Percentiles rank a stretch among this genome's conserved stretches.
These are phyloP conservation scores for Sporothrix schenckii DNA, from an alignment of 2,329 filamentous ascomycete species.

Conservation along the genomic window DNA sequence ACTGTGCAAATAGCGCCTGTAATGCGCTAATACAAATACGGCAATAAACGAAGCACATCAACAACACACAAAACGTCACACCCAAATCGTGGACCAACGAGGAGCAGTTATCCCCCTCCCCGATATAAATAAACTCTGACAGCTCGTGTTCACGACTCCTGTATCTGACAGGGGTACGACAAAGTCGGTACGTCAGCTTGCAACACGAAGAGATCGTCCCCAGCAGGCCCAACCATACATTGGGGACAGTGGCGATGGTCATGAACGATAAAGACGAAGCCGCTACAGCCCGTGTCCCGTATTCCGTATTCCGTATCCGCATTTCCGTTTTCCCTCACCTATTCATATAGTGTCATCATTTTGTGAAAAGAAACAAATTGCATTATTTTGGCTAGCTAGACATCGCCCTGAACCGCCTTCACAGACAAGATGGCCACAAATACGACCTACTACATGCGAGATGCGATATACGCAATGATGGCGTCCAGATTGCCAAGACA, in stretches of 20 bases:
- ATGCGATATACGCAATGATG: neutral
- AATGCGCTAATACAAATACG: neutral
- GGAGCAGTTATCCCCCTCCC: neutral
- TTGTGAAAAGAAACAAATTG: neutral
- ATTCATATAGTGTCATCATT: neutral
- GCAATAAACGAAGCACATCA: constrained; percentile 14
- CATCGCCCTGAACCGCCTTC: neutral
- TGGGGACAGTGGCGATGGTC: too few species aligned
- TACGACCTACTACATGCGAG: neutral
- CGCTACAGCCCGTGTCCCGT: neutral
- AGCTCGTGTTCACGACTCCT: neutral
- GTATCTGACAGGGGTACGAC: neutral
- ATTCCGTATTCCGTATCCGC: constrained; percentile 1
- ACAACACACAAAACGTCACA: constrained; percentile 16
- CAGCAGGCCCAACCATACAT: too few species aligned
- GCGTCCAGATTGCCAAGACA: neutral
- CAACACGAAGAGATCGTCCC: constrained; percentile 21
- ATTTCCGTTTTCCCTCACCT: neutral
- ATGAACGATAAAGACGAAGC: neutral
- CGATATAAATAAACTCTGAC: constrained; percentile 10
- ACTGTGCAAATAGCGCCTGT: neutral
- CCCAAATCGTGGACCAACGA: neutral
- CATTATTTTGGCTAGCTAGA: neutral
- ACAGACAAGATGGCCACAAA: neutral
- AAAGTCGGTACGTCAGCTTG: too few species aligned